A percentile compares a stretch with the other conserved stretches of the same genome.
phyloP scores from a whole-genome alignment of 2,329 filamentous ascomycete species.

The Epichloe bromicola region DNA sequence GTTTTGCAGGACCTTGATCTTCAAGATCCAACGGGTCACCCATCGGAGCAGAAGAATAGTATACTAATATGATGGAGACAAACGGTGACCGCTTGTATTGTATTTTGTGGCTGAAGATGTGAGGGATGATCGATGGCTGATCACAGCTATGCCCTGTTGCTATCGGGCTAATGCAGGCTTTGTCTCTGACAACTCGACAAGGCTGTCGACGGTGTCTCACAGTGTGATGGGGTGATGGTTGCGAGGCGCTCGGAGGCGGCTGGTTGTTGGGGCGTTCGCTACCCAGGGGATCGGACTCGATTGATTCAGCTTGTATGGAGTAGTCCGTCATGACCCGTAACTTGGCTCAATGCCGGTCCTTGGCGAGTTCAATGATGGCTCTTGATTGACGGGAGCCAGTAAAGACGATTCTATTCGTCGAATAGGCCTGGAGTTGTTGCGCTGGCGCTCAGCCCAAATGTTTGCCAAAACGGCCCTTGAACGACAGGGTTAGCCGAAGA shows the following conservation, averaged over 20 bases:
- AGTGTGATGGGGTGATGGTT: no score
- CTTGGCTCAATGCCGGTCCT: no score
- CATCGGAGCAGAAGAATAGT: slow-evolving; percentile 6
- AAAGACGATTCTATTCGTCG: background rate
- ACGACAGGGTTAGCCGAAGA: background rate
- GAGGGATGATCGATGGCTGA: background rate
- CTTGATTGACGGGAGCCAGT: background rate
- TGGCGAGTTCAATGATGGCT: background rate
- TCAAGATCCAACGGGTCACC: slow-evolving; percentile 5
- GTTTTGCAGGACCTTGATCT: slow-evolving; percentile 11
- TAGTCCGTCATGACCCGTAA: no score
- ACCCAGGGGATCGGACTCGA: no score
- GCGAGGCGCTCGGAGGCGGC: no score
- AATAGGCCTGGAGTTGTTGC: background rate
- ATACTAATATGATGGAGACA: no score
- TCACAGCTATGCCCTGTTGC: background rate
- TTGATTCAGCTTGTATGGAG: no score
- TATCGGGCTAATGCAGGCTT: background rate
- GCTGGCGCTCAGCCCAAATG: background rate
- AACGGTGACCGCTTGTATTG: background rate
- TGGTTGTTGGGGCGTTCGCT: no score
- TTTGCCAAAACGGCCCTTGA: background rate
- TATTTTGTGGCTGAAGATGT: background rate
- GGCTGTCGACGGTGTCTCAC: no score
- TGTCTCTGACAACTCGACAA: no score